phyloP scores from a whole-genome alignment of 129 eudicot genomes.

The Silybum marianum region DNA sequence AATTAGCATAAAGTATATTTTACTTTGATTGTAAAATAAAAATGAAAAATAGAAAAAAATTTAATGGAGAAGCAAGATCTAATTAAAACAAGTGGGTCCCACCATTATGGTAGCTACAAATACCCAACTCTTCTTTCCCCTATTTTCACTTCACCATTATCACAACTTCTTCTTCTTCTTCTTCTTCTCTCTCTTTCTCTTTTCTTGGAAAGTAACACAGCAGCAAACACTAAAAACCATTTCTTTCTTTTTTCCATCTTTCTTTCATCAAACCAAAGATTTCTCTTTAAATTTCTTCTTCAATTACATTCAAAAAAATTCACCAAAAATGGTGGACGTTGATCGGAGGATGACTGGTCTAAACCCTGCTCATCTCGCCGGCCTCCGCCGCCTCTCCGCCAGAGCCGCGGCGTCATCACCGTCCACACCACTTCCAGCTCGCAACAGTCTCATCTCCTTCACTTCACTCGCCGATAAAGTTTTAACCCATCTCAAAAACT shows the following conservation, averaged over 20 bases:
- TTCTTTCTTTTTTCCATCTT: neutral
- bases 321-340: conserved; percentile 77
- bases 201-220: neutral
- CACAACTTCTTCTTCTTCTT: neutral
- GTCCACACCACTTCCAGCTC: conserved; percentile 72
- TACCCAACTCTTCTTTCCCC: conserved; percentile 37
- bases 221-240: neutral
- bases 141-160: conserved; percentile 45
- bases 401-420: conserved; percentile 85
- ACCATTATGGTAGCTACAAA: conserved; percentile 39
- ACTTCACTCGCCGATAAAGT: conserved; percentile 75
- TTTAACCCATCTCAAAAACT: conserved; percentile 57
- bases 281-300: neutral
- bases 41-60: neutral
- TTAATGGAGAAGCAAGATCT: conserved; percentile 29
- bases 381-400: conserved; percentile 96
- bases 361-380: conserved; percentile 89
- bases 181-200: conserved; percentile 20
- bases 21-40: neutral
- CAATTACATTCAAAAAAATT: neutral
- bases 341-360: conserved; percentile 91
- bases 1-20: neutral
- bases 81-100: conserved; percentile 30
- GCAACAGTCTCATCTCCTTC: conserved; percentile 79
- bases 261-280: conserved; percentile 16